Conservation (phyloP, 352 stramenopile species). For the Pythium rhizo-oryzae region DNA sequence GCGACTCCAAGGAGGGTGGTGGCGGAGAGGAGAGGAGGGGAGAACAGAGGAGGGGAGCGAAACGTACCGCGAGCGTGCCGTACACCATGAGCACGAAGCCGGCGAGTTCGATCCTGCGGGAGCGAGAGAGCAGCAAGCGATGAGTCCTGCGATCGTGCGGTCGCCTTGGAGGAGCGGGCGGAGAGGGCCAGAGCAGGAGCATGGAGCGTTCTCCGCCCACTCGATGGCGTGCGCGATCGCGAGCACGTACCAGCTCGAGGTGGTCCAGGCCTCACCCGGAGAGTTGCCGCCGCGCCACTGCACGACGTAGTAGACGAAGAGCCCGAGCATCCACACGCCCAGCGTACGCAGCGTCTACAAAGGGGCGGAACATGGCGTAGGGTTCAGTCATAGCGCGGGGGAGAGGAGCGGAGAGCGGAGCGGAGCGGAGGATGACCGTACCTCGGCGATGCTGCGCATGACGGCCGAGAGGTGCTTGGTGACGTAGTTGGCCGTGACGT, state of each 20-base stretch:
- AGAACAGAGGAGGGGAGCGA: conserved; percentile 2
- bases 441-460: conserved; percentile 83
- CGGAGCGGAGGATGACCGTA: conserved; percentile 20
- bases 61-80: conserved; percentile 72
- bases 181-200: no score
- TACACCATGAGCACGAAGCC: conserved; percentile 84
- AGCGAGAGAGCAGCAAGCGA: neutral
- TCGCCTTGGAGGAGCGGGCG: neutral
- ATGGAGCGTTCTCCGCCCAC: neutral
- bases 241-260: conserved; percentile 56
- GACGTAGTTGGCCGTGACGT: conserved; percentile 84
- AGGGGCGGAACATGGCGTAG: neutral
- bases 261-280: conserved; percentile 71
- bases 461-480: conserved; percentile 86
- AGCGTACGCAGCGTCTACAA: conserved; percentile 76
- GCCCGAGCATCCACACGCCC: conserved; percentile 71
- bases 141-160: neutral
- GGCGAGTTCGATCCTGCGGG: conserved; percentile 59
- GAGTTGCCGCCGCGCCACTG: conserved; percentile 64
- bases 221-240: conserved; percentile 1
- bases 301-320: conserved; percentile 83
- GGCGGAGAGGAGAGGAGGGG: neutral
- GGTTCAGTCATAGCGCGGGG: neutral
- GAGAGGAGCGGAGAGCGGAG: neutral
- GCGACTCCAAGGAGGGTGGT: no score